Base-by-base conservation (phyloP, 2,329 filamentous ascomycete species). In the Colletotrichum coccodes region DNA sequence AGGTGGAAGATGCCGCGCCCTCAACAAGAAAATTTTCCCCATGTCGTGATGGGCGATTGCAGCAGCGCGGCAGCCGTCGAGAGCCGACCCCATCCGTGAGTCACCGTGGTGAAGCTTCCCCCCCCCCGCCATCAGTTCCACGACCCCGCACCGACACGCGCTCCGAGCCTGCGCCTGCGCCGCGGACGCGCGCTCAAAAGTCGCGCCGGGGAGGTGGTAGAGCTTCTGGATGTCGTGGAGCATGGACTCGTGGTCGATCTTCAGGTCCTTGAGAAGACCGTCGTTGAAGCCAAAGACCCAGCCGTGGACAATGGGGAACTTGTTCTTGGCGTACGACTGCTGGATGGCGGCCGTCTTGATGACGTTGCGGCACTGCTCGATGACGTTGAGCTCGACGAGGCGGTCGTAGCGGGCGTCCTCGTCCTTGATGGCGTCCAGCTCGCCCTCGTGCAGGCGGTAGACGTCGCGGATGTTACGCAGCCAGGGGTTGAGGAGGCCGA, bases 341-440 rank as follows among this genome's bases (percentile, higher is more conserved):
- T 94, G 90, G n/a, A 97, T 90, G 34, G 89, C 89, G 26, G 91
- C 90, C 75, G 94, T 94, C 85, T 94, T 91, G 84, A 92, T 90
- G 72, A 97, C 85, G 73, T 92, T 91, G 77, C 92, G 89, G 77
- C 94, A 89, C 77, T 94, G 92, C 80, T 92, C 89, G 44, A 90
- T 79, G 56, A 97, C 94, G 77, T 97, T 97, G 76, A 96, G 86
- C 84, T 97, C 93, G 57, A 94, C 92, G 64, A 98, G 84, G 71
- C 91, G 91, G 72, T 91, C 80, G 73, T 91, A 90, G 71, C 90
- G 89, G 57, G 87, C 85, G 8, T 85, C 75, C 81, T 87, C 83
- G 82, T 91, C 82, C 76, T 80, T 11, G 79, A 92, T 84, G 78
- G 86, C 75, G 79, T 92, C 90, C 23, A 94, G 86, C 83, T 94